phyloP scores from a whole-genome alignment of 257 asterid species.

The Nicotiana attenuata region DNA sequence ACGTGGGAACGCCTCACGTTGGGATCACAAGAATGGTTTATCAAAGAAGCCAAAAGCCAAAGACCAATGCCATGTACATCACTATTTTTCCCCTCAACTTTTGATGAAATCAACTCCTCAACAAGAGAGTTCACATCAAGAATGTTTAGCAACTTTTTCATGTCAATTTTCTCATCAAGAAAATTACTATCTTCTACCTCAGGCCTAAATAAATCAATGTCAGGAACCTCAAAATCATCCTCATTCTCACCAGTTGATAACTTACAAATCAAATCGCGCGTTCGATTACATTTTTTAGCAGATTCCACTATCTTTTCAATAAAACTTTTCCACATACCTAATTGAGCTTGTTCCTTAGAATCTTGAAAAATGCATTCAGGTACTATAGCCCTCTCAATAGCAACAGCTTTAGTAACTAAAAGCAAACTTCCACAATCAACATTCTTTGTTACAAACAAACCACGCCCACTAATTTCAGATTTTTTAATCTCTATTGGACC shows the following conservation, averaged over 20 bases:
- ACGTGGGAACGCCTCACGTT: conserved; percentile 72
- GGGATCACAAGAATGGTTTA: conserved; percentile 85
- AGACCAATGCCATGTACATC: conserved; percentile 69
- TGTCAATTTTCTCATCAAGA: conserved; percentile 31
- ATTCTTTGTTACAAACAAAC: conserved; percentile 57
- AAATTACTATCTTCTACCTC: conserved; percentile 27
- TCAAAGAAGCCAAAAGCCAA: conserved; percentile 66
- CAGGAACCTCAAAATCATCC: conserved; percentile 37
- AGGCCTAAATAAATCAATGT: conserved; percentile 36
- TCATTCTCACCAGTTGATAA: conserved; percentile 58
- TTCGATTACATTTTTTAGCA: conserved; percentile 28
- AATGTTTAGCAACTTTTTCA: conserved; percentile 38
- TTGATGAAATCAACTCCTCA: conserved; percentile 56
- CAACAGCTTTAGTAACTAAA: conserved; percentile 60
- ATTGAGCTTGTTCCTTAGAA: conserved; percentile 44
- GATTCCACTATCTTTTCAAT: conserved; percentile 49
- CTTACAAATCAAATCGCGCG: conserved; percentile 31
- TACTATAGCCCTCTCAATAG: conserved; percentile 68
- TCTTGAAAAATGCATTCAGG: conserved; percentile 30
- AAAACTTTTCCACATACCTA: conserved; percentile 78
- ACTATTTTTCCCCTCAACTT: conserved; percentile 53
- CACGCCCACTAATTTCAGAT: conserved; percentile 74
- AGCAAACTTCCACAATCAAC: conserved; percentile 51
- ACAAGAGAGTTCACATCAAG: conserved; percentile 68
- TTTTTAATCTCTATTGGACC: conserved; percentile 64